These are phyloP conservation scores for Monosporascus sp. DNA, from an alignment of 2,329 filamentous ascomycete species.

Conservation along the genomic window DNA sequence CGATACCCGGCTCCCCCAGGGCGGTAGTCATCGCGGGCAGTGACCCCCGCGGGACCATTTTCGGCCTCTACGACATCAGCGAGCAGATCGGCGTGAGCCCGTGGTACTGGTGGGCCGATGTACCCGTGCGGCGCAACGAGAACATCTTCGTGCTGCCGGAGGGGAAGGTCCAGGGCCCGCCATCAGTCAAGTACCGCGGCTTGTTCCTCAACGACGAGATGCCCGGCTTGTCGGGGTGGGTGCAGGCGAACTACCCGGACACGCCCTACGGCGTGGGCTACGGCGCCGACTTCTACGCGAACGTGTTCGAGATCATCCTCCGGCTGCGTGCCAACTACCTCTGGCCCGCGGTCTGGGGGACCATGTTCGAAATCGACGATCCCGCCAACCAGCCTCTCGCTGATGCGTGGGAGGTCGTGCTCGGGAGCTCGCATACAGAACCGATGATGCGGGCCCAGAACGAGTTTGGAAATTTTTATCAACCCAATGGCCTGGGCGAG, in stretches of 20 bases:
- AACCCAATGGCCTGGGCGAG: constrained; percentile 39
- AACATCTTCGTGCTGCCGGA: constrained; percentile 50
- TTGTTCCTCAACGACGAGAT: constrained; percentile 69
- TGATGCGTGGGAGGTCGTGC: constrained; percentile 68
- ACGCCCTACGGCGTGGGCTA: constrained; percentile 42
- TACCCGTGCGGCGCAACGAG: constrained; percentile 44
- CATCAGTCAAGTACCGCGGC: constrained; percentile 62
- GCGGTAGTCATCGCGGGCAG: constrained; percentile 65
- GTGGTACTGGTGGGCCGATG: constrained; percentile 66
- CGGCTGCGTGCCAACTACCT: constrained; percentile 68
- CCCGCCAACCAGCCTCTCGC: constrained; percentile 61
- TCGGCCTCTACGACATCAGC: constrained; percentile 64
- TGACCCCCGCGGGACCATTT: constrained; percentile 55
- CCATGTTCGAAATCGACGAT: constrained; percentile 70
- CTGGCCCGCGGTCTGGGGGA: constrained; percentile 68
- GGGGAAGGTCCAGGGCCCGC: constrained; percentile 52
- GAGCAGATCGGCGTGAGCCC: constrained; percentile 70
- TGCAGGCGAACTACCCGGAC: constrained; percentile 38
- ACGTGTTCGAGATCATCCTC: constrained; percentile 66
- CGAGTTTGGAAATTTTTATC: constrained; percentile 47
- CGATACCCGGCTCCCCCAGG: constrained; percentile 48
- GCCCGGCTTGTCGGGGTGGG: constrained; percentile 62
- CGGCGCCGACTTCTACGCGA: constrained; percentile 60
- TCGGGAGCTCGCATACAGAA: constrained; percentile 69
- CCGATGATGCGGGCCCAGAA: constrained; percentile 61